Evolutionary conservation across 2,329 filamentous ascomycete genomes (phyloP).

Genomic region (Plectosphaerella cucumerina): DNA sequence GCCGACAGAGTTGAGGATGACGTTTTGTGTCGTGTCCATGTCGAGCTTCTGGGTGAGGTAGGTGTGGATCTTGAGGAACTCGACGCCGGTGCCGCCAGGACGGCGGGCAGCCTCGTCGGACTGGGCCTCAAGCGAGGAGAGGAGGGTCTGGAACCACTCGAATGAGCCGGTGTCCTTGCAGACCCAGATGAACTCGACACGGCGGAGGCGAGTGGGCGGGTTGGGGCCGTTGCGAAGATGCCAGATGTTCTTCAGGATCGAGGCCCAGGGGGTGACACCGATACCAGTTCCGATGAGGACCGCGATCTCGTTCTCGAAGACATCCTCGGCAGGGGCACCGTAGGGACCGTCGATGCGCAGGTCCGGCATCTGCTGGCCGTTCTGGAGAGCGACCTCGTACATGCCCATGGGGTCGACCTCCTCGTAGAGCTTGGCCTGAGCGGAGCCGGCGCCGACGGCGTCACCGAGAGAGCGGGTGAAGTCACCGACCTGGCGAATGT

Average conservation of each 20-base stretch:
- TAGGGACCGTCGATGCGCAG: slow-evolving; percentile 94
- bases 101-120: slow-evolving; percentile 65
- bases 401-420: slow-evolving; percentile 89
- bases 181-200: slow-evolving; percentile 99
- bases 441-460: slow-evolving; percentile 83
- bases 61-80: slow-evolving; percentile 97
- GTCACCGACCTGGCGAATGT: slow-evolving; percentile 94
- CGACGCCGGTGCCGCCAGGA: slow-evolving; percentile 62
- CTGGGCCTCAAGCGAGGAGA: slow-evolving; percentile 86
- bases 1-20: slow-evolving; percentile 92
- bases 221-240: slow-evolving; percentile 88
- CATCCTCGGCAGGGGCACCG: slow-evolving; percentile 92
- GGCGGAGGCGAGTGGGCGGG: slow-evolving; percentile 80
- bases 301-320: slow-evolving; percentile 83
- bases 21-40: slow-evolving; percentile 89
- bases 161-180: slow-evolving; percentile 95
- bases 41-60: slow-evolving; percentile 95
- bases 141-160: slow-evolving; percentile 96
- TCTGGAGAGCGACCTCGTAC: slow-evolving; percentile 94
- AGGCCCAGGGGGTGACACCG: slow-evolving; percentile 81
- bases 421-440: slow-evolving; percentile 87
- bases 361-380: slow-evolving; percentile 86
- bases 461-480: slow-evolving; percentile 94
- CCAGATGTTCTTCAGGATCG: slow-evolving; percentile 96
- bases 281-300: slow-evolving; percentile 80